Evolutionary conservation across 2,329 filamentous ascomycete genomes (phyloP), one percentile per base, ranked within the genome.

Genomic region (Exophiala sp.): DNA sequence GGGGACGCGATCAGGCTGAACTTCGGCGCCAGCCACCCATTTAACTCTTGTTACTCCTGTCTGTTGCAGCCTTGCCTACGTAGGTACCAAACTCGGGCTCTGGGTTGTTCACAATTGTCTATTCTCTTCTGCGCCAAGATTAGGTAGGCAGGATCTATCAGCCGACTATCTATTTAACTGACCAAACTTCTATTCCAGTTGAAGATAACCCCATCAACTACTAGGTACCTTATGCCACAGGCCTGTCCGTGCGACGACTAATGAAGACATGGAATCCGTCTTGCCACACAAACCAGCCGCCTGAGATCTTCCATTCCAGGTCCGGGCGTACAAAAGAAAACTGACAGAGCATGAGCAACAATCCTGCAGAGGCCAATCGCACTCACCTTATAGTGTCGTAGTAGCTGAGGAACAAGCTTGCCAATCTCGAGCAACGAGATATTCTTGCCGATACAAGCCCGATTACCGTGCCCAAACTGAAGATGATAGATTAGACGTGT

Each of bases 381-480:
- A 19, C 14, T 34, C 24, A 50, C 34, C 32, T 41, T 43, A 19
- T 45, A 52, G 13, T 48, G 43, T 19, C 49, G 29, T 39, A 52
- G 35, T 21, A 52, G 32, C 44, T 48, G 49, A 1, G 59, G 60
- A n/a, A 57, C 34, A 7, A 55, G 45, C 23, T 57, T 54, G 41
- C 39, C 39, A 22, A 57, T 57, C 24, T 57, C 55, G 16, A 51
- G 30, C 21, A 46, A 35, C 19, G 46, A 46, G 37, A 57, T 52
- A 39, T 52, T 51, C 21, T 50, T 55, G 32, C 55, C 55, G 10
- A 57, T 43, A 34, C 55, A 57, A 13, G 52, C 45, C 7, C 55
- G 30, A 6, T 34, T 45, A 14, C 77, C 76, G 9, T 72, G 71
- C 2, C 76, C 76, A 58, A 79, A 80, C 53, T 60, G 44, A 21